Evolutionary conservation across 768 basidiomycete genomes (phyloP), one percentile per base, ranked within the genome.

Genomic region (Dictyophora rubrovolvata): DNA sequence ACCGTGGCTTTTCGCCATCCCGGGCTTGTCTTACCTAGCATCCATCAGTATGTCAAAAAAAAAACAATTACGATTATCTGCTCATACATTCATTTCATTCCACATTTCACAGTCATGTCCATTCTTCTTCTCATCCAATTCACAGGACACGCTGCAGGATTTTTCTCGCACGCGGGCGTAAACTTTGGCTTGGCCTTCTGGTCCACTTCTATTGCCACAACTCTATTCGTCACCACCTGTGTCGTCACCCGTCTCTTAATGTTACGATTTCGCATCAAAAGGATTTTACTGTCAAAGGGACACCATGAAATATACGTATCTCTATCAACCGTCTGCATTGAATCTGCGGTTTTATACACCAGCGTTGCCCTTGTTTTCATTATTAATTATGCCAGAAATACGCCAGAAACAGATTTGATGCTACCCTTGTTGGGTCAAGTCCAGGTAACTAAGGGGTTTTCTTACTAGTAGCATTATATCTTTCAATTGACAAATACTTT

Each of bases 341-440:
- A 77, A 55, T 72, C 70, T 10, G 71, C 74, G 1, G 61, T 67
- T 0, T 48, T 69, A 14, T 73, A 72, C 53, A 52, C 69, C 0
- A 46, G 61, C 1, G 58, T 68, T 28, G 65, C 63, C 11, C 28
- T 73, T 12, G 48, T 72, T 16, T 75, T 72, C 60, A 61, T 76
- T 33, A 34, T 73, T 10, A 54, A 68, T 1, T 71, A 67, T 47
- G 68, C 65, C 1, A 21, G 64, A 1, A 57, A 67, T 51, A 65
- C 60, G 52, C 67, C 67, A 7, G 8, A 72, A n/a, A 65, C 65
- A 18, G 72, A 74, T 56, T 61, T 72, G 3, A 65, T 72, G 14
- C 63, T 77, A n/a, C 50, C 69, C 22, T 53, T 68, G 16, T 53
- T 76, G 14, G 68, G 69, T n/a, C 70, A 69, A 53, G 55, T 66